phyloP scores from a whole-genome alignment of 331 rosid species.

The Pyracantha coccinea region DNA sequence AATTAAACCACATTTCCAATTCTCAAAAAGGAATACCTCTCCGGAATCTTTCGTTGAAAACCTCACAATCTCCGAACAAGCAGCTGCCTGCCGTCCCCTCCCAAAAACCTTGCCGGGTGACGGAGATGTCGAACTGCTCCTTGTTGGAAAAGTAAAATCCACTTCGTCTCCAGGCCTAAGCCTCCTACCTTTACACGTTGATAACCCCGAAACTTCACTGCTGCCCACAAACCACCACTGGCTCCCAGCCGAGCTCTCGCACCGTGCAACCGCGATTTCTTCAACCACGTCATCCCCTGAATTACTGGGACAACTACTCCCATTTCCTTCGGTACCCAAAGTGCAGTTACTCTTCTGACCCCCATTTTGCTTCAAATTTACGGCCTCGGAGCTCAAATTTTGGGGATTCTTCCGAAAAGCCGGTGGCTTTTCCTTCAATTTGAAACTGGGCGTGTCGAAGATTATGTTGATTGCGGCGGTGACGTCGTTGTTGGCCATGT shows the following conservation, averaged over 20 bases:
- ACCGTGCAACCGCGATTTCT: slow-evolving; percentile 5
- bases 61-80: slow-evolving; percentile 79
- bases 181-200: slow-evolving; percentile 80
- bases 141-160: slow-evolving; percentile 55
- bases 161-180: slow-evolving; percentile 60
- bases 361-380: slow-evolving; percentile 10
- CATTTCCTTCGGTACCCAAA: slow-evolving; percentile 6
- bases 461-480: slow-evolving; percentile 89
- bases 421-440: slow-evolving; percentile 17
- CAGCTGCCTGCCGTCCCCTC: slow-evolving; percentile 38
- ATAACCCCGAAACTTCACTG: slow-evolving; percentile 56
- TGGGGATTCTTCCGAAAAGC: slow-evolving; percentile 10
- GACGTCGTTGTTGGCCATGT: slow-evolving; percentile 81
- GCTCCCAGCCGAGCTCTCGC: slow-evolving; percentile 18
- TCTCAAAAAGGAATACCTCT: slow-evolving; percentile 45
- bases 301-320: slow-evolving; percentile 8
- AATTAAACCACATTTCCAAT: background rate
- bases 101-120: slow-evolving; percentile 62
- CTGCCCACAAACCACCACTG: slow-evolving; percentile 78
- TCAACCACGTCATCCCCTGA: slow-evolving; percentile 17
- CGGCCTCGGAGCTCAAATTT: slow-evolving; percentile 7
- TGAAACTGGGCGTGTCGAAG: slow-evolving; percentile 51
- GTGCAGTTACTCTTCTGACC: slow-evolving; percentile 4
- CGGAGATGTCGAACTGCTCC: slow-evolving; percentile 23
- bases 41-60: slow-evolving; percentile 59